These are phyloP conservation scores for Saturnispora halmiae DNA, from an alignment of 805 yeast genomes.

Conservation along the genomic window DNA sequence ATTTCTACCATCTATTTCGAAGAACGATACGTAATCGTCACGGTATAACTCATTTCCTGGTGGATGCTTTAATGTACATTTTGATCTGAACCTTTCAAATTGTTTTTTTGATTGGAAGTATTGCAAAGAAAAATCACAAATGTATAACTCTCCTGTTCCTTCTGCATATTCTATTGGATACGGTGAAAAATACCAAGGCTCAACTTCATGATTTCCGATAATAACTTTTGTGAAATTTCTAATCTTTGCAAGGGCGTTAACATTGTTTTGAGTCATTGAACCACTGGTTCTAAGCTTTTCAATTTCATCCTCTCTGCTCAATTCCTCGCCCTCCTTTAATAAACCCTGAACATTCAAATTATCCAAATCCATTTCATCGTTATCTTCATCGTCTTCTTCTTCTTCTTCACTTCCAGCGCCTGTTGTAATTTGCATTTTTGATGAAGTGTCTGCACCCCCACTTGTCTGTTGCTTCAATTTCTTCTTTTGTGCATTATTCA, in stretches of 20 bases:
- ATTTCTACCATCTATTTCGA: slow-evolving; percentile 94
- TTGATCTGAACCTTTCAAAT: slow-evolving; percentile 82
- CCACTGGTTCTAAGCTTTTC: slow-evolving; percentile 91
- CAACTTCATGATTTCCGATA: slow-evolving; percentile 85
- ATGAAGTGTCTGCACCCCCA: slow-evolving; percentile 14
- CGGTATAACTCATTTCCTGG: slow-evolving; percentile 98
- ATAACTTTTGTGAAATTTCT: slow-evolving; percentile 71
- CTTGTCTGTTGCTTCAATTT: slow-evolving; percentile 5
- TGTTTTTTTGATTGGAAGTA: slow-evolving; percentile 86
- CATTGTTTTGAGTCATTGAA: slow-evolving; percentile 84
- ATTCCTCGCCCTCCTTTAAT: slow-evolving; percentile 52
- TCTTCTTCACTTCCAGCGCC: not conserved
- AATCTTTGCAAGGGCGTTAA: slow-evolving; percentile 81
- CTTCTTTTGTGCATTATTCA: slow-evolving; percentile 20
- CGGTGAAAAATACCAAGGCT: slow-evolving; percentile 98
- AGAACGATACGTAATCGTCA: slow-evolving; percentile 85
- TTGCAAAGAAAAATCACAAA: slow-evolving; percentile 83
- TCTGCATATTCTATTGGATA: slow-evolving; percentile 93
- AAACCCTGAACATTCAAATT: slow-evolving; percentile 78
- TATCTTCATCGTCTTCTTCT: slow-evolving; percentile 7
- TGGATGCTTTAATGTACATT: slow-evolving; percentile 87
- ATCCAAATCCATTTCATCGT: slow-evolving; percentile 78
- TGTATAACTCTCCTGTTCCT: slow-evolving; percentile 68
- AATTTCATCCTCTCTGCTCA: slow-evolving; percentile 84
- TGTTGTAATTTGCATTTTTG: slow-evolving; percentile 6